Evolutionary conservation across 495 filamentous ascomycete genomes (phyloP), one percentile per base, ranked within the genome.

Genomic region (Delitschia confertaspora): DNA sequence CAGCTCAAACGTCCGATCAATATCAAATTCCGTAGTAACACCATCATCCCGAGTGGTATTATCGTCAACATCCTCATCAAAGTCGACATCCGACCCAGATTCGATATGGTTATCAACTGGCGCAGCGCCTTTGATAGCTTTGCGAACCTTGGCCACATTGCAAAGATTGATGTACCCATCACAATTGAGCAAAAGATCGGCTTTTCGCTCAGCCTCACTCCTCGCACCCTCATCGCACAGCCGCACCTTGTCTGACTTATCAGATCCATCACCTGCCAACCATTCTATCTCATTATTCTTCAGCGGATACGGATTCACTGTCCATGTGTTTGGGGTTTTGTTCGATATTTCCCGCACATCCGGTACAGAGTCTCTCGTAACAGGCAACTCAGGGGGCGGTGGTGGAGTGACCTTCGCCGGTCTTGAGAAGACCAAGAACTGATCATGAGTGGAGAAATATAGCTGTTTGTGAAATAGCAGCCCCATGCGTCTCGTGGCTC

Each of bases 401-500:
- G 82, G 82, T 18, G 82, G 82, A 0, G 66, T 51, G 3, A 78
- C 76, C 37, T 73, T 76, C n/a, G 76, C 69, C 16, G 82, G 82
- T 42, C 69, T 69, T 52, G 72, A 76, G 62, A 83, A 86, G 29
- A 79, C 69, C 16, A 86, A 59, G 39, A 70, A 81, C 41, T 79
- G 76, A 51, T 85, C 75, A 43, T 85, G 78, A 1, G 74, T 76
- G 33, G 74, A 75, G 51, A 82, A 86, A 52, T 85, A 86, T 4
- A 84, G 59, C 14, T 78, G 69, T 50, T 85, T 86, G 60, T 69
- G 80, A 47, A 82, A 81, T 61, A 81, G 75, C 51, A 69, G 76
- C 23, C 79, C 79, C 49, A 78, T 57, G 29, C 71, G 65, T 53
- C 78, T 71, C 17, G 78, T 69, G 10, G 66, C 61, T 9, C 82